phyloP scores from a whole-genome alignment of 176 grass and related monocot genomes.

The Oryza meridionalis region DNA sequence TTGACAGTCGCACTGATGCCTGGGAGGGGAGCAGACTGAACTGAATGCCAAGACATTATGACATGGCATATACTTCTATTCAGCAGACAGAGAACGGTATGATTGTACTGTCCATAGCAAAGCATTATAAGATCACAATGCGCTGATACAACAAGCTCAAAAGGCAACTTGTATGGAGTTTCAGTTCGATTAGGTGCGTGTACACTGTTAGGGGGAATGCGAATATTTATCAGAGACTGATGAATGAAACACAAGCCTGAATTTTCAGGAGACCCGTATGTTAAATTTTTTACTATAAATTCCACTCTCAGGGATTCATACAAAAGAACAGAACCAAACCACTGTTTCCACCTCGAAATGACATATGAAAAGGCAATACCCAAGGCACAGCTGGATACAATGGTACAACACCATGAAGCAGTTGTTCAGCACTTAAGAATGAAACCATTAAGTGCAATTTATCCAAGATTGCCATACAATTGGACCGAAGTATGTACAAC shows the following conservation, averaged over 20 bases:
- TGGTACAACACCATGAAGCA: neutral
- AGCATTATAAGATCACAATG: neutral
- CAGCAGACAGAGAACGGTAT: neutral
- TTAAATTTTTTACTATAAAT: neutral
- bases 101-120: neutral
- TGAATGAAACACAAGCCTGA: neutral
- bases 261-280: neutral
- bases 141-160: neutral
- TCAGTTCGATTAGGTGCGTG: neutral
- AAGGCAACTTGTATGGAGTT: neutral
- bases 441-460: neutral
- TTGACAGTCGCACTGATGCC: too few relatives aligned
- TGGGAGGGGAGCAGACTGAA: neutral
- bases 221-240: neutral
- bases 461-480: neutral
- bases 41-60: neutral
- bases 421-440: constrained; percentile 5
- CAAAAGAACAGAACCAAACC: neutral
- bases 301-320: neutral
- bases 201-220: neutral
- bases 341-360: neutral
- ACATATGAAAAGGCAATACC: neutral
- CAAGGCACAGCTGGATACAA: neutral
- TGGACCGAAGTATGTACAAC: constrained; percentile 1
- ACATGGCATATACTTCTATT: neutral